A percentile compares a stretch with the other conserved stretches of the same genome.
phyloP scores from a whole-genome alignment of 2,329 filamentous ascomycete genomes.

The Fusarium pseudoanthophilum region DNA sequence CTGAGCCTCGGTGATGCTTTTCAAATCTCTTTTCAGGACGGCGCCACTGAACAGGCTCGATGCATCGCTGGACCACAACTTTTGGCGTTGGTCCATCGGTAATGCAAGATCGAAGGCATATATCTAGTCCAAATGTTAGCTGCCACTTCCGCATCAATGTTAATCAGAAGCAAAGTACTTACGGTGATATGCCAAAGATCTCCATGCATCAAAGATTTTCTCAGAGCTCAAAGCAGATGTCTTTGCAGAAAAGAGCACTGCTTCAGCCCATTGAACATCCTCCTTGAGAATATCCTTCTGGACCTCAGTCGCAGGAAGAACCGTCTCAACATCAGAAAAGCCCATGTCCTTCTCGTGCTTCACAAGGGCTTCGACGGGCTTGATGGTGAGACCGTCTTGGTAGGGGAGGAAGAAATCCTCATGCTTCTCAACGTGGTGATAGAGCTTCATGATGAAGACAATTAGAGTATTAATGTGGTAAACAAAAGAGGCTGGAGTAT shows the following conservation, averaged over 20 bases:
- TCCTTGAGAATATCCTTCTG: conserved; percentile 11
- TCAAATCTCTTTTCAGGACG: background rate
- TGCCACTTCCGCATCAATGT: fast-evolving
- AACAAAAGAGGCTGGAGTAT: too few species aligned
- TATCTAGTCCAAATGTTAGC: background rate
- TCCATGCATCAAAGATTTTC: conserved; percentile 4
- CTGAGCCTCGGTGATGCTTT: background rate
- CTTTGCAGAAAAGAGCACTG: conserved; percentile 4
- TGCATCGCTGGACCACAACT: background rate
- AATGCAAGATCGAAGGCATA: conserved; percentile 11
- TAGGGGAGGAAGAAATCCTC: conserved; percentile 17
- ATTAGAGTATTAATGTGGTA: background rate
- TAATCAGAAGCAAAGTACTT: background rate
- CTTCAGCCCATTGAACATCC: conserved; percentile 18
- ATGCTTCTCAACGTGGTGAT: conserved; percentile 8
- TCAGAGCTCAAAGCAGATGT: background rate
- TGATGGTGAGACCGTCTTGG: background rate
- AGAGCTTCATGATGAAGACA: background rate
- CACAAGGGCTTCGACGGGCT: background rate
- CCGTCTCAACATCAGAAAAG: background rate
- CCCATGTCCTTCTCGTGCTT: background rate
- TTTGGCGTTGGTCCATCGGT: background rate
- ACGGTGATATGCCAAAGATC: conserved; percentile 6
- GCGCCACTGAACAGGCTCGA: conserved; percentile 8
- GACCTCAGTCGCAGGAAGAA: conserved; percentile 2